A percentile compares a stretch with the other conserved stretches of the same genome.
phyloP scores from a whole-genome alignment of 129 eudicot species.

The Tanacetum coccineum region DNA sequence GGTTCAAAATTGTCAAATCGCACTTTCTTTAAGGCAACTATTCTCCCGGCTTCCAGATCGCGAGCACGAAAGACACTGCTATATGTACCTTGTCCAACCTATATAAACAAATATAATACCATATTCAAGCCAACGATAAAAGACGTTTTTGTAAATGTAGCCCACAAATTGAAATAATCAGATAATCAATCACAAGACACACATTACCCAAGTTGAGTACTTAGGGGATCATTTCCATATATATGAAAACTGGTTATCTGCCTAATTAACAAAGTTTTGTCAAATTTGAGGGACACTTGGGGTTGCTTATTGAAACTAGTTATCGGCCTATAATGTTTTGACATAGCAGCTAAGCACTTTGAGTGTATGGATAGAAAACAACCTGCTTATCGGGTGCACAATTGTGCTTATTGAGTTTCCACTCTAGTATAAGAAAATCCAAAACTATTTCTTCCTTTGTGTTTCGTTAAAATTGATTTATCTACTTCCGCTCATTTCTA shows the following conservation, averaged over 20 bases:
- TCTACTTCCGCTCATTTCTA: too few species aligned
- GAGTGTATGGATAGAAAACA: not conserved
- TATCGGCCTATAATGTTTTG: too few species aligned
- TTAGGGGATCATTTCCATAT: not conserved
- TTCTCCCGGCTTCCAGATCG: slow-evolving; percentile 60
- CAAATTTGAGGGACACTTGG: too few species aligned
- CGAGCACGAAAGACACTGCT: slow-evolving; percentile 91
- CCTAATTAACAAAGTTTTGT: too few species aligned
- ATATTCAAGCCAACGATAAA: not conserved
- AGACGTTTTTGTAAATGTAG: not conserved
- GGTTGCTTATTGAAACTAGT: not conserved
- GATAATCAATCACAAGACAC: not conserved
- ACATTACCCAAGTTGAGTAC: not conserved
- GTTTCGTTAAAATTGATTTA: too few species aligned
- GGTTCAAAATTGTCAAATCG: slow-evolving; percentile 94
- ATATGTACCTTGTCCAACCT: slow-evolving; percentile 96
- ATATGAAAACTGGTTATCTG: too few species aligned
- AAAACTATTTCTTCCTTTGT: too few species aligned
- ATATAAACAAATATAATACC: slow-evolving; percentile 15
- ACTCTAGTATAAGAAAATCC: too few species aligned
- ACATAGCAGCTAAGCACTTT: too few species aligned
- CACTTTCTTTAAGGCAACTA: slow-evolving; percentile 87
- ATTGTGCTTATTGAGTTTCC: too few species aligned
- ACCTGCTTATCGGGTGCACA: not conserved
- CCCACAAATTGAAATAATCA: slow-evolving; percentile 8